These are phyloP conservation scores for Crataegus laevigata DNA, from an alignment of 306 rosid species.

Conservation along the genomic window DNA sequence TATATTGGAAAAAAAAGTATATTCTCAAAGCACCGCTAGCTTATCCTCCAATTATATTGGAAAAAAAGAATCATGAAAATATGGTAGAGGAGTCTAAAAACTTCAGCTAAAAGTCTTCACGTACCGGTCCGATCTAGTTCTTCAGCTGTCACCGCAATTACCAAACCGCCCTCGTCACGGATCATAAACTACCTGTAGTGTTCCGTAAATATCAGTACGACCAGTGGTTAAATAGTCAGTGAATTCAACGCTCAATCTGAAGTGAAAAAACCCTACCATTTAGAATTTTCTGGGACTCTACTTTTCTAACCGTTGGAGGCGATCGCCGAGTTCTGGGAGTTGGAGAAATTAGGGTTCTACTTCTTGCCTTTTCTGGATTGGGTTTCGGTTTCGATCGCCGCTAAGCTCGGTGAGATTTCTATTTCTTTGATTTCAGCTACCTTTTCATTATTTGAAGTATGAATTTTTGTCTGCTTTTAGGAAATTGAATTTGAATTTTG, in stretches of 20 bases:
- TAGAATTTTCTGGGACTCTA: neutral
- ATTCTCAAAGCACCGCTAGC: neutral
- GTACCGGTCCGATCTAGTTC: neutral
- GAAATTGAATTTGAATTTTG: neutral
- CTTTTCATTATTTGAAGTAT: neutral
- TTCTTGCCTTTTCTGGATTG: slow-evolving; percentile 10
- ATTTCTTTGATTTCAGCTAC: neutral
- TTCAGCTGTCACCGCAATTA: neutral
- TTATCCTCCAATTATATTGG: neutral
- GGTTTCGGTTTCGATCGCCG: slow-evolving; percentile 27
- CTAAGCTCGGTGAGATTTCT: slow-evolving; percentile 15
- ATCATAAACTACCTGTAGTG: neutral
- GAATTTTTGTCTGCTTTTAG: neutral
- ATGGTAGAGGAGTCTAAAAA: neutral
- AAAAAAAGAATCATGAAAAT: neutral
- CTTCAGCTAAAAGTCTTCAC: neutral
- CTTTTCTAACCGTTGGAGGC: neutral
- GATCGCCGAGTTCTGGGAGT: slow-evolving; percentile 1
- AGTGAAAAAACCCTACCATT: neutral
- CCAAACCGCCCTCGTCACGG: slow-evolving; percentile 4
- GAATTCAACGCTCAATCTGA: neutral
- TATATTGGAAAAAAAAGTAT: no score
- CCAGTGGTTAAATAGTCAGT: neutral
- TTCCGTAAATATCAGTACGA: neutral
- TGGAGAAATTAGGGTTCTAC: neutral